Conservation (phyloP, 768 basidiomycete species). For the Boletus subparvulus region DNA sequence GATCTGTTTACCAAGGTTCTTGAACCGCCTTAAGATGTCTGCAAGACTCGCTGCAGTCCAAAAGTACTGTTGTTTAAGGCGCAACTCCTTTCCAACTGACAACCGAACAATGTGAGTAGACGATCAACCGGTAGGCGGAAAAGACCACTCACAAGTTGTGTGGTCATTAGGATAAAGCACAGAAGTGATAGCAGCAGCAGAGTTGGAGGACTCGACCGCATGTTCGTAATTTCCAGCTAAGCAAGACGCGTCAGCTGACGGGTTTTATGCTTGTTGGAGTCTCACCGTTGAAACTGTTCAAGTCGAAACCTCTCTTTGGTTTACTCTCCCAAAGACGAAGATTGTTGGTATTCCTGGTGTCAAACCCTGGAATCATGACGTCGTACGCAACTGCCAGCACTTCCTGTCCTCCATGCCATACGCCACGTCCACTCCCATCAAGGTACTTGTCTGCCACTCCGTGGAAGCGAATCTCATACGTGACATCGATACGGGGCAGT, state of each 20-base stretch:
- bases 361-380: slow-evolving; percentile 85
- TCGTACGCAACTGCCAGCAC: slow-evolving; percentile 94
- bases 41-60: slow-evolving; percentile 87
- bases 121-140: not conserved
- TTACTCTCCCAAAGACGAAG: slow-evolving; percentile 81
- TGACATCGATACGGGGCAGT: slow-evolving; percentile 80
- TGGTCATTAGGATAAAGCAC: slow-evolving; percentile 97
- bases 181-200: slow-evolving; percentile 90
- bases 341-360: slow-evolving; percentile 87
- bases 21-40: slow-evolving; percentile 92
- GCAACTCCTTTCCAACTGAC: slow-evolving; percentile 79
- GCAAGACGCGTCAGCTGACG: slow-evolving; percentile 3
- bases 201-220: slow-evolving; percentile 84
- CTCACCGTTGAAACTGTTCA: slow-evolving; percentile 92
- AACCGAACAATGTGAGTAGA: not conserved
- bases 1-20: slow-evolving; percentile 80
- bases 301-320: slow-evolving; percentile 88
- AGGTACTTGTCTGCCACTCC: slow-evolving; percentile 71
- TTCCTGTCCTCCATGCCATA: slow-evolving; percentile 90
- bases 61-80: slow-evolving; percentile 97
- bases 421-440: slow-evolving; percentile 58
- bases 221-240: slow-evolving; percentile 90
- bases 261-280: too few relatives aligned
- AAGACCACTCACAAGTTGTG: slow-evolving; percentile 50
- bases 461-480: slow-evolving; percentile 86